These are phyloP conservation scores for Medicago ruthenica DNA, from an alignment of 306 rosid species.

Conservation along the genomic window DNA sequence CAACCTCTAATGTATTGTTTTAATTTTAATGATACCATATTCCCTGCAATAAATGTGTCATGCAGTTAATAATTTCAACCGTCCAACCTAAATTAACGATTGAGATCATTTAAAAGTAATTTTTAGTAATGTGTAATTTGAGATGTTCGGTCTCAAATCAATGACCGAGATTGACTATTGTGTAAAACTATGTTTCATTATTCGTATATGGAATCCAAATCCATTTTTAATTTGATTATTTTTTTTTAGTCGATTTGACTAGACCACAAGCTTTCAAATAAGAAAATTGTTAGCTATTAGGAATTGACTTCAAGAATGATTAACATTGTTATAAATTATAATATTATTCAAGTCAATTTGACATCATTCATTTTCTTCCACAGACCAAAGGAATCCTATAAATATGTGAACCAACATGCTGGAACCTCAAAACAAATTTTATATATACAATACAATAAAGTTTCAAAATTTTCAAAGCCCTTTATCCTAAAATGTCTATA, in stretches of 20 bases:
- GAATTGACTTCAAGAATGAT: slow-evolving; percentile 46
- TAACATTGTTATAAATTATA: slow-evolving; percentile 40
- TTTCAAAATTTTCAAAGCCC: slow-evolving; percentile 19
- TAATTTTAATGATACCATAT: background rate
- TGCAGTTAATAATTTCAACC: too few relatives aligned
- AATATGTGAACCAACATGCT: slow-evolving; percentile 20
- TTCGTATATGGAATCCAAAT: background rate
- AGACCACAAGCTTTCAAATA: slow-evolving; percentile 36
- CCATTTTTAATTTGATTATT: background rate
- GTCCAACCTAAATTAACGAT: too few relatives aligned
- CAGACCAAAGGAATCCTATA: slow-evolving; percentile 39
- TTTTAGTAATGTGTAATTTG: too few relatives aligned
- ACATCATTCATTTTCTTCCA: slow-evolving; percentile 34
- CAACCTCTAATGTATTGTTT: background rate
- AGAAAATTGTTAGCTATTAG: slow-evolving; percentile 5
- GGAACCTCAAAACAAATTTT: slow-evolving; percentile 25
- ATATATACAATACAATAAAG: slow-evolving; percentile 3
- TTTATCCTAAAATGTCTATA: slow-evolving; percentile 42
- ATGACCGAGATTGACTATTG: background rate
- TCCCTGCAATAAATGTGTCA: too few relatives aligned
- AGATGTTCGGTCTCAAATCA: background rate
- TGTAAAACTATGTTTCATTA: background rate
- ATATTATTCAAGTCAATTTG: slow-evolving; percentile 34
- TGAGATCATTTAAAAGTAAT: too few relatives aligned
- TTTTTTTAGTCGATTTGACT: slow-evolving; percentile 16